Evolutionary conservation across 805 yeast genomes (phyloP).

Genomic region (Debaryomyces castellii): DNA sequence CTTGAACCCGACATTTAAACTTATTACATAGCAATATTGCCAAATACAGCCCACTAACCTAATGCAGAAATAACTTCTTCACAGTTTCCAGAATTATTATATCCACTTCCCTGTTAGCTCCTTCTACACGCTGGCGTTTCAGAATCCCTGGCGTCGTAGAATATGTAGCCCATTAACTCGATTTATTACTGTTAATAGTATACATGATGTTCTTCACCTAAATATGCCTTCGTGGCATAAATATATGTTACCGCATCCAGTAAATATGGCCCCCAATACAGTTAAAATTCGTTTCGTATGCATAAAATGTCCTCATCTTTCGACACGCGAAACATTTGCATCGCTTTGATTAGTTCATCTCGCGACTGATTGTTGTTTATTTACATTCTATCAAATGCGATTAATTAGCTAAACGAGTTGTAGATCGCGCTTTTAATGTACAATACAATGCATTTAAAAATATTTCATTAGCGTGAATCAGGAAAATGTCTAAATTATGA

Average conservation of each 20-base stretch:
- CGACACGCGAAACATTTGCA: background rate
- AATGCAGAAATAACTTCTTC: background rate
- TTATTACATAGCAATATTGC: background rate
- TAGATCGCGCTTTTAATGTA: conserved; percentile 2
- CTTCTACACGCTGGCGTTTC: background rate
- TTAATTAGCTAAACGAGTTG: conserved; percentile 6
- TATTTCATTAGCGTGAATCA: conserved; percentile 7
- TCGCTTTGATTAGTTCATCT: background rate
- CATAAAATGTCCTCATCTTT: background rate
- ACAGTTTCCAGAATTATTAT: background rate
- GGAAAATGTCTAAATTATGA: background rate
- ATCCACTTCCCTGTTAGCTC: background rate
- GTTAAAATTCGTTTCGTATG: background rate
- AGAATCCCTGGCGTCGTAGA: background rate
- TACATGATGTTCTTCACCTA: background rate
- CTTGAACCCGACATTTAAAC: background rate
- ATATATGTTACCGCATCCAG: background rate
- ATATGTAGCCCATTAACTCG: background rate
- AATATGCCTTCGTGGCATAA: background rate
- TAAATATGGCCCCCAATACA: background rate
- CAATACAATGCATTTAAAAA: conserved; percentile 1
- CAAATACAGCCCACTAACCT: background rate
- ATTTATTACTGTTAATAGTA: background rate
- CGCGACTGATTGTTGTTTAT: conserved; percentile 5
- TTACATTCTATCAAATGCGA: conserved; percentile 7